Conservation (phyloP, 176 grass and related monocot genomes). For the Triticum monococcum region DNA sequence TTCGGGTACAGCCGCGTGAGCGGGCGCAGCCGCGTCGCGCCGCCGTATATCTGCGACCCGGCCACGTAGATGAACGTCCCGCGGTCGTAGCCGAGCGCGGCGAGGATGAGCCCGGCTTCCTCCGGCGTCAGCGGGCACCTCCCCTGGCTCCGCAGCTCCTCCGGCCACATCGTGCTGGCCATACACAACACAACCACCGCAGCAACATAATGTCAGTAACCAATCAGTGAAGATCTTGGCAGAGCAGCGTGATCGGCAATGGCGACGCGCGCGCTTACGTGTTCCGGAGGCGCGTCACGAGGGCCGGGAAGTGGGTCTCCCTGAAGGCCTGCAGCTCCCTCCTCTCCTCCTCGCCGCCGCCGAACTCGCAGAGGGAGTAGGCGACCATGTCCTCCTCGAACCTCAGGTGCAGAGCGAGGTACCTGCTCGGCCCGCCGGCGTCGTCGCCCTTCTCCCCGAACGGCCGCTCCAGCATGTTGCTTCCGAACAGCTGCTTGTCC, state of each 20-base stretch:
- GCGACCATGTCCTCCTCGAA: conserved; percentile 99
- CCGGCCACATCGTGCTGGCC: conserved; percentile 61
- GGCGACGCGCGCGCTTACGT: conserved; percentile 27
- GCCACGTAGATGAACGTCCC: conserved; percentile 86
- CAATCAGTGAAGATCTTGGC: neutral
- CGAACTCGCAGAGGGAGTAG: conserved; percentile 95
- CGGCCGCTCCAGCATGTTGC: conserved; percentile 30
- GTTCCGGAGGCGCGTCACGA: conserved; percentile 58
- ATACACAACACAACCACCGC: neutral
- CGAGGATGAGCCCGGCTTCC: conserved; percentile 75
- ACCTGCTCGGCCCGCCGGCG: conserved; percentile 44
- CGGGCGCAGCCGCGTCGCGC: conserved; percentile 59
- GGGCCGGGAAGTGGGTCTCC: conserved; percentile 77
- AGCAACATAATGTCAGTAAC: neutral
- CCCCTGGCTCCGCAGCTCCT: conserved; percentile 71
- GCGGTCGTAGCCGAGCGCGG: conserved; percentile 67
- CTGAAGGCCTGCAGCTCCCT: conserved; percentile 74
- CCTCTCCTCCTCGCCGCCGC: conserved; percentile 74
- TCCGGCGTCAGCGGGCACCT: conserved; percentile 92
- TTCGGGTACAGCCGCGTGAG: conserved; percentile 86
- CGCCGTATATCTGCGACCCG: conserved; percentile 86
- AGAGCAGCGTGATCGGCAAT: neutral
- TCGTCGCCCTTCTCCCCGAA: neutral
- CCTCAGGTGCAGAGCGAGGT: conserved; percentile 88
- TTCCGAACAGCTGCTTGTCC: conserved; percentile 78